Evolutionary conservation across 2,329 filamentous ascomycete genomes (phyloP).

Genomic region (Apiospora sp.): DNA sequence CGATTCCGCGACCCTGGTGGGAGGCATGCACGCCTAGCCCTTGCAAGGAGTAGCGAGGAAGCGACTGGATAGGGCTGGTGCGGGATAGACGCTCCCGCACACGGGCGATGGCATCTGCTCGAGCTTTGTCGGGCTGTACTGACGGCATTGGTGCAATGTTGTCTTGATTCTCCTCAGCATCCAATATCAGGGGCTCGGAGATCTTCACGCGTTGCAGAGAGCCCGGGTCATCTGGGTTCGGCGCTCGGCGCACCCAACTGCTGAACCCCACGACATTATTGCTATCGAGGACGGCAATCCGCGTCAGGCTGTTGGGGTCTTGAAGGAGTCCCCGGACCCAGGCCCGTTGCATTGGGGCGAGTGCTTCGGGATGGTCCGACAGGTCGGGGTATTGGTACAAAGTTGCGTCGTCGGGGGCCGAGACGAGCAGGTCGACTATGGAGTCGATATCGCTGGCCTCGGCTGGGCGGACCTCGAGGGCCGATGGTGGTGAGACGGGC

Average conservation of each 20-base stretch:
- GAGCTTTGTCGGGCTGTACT: background rate
- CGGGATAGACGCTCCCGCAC: background rate
- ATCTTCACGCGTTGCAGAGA: background rate
- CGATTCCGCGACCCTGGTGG: background rate
- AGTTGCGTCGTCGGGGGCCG: background rate
- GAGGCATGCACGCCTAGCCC: background rate
- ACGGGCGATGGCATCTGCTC: background rate
- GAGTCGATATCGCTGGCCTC: background rate
- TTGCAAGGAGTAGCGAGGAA: background rate
- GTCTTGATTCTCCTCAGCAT: background rate
- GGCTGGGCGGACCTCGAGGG: background rate
- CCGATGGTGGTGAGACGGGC: background rate
- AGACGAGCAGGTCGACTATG: background rate
- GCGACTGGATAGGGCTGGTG: background rate
- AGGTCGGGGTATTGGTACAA: background rate
- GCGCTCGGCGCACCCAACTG: background rate
- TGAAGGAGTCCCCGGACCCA: background rate
- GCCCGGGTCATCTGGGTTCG: background rate
- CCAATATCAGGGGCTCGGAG: background rate
- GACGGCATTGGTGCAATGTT: background rate
- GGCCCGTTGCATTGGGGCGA: background rate
- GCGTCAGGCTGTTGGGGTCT: background rate
- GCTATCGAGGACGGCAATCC: background rate
- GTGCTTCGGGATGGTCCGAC: background rate
- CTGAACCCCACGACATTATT: background rate